Percentiles rank a stretch among this genome's conserved stretches.
Evolutionary conservation across 179 eudicot species (phyloP).

Genomic region (Amaranthus tricolor): DNA sequence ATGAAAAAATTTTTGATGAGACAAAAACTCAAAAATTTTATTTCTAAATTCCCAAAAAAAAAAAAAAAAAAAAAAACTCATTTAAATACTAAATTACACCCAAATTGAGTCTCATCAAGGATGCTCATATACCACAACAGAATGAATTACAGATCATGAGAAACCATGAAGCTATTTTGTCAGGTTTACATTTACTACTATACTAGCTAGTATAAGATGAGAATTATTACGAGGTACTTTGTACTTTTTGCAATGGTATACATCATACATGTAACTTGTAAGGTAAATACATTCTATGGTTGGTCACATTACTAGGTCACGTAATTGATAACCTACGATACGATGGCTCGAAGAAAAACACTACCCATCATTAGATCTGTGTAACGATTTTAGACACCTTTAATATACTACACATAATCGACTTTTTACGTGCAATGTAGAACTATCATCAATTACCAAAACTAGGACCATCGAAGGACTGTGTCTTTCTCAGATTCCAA

Average conservation of each 20-base stretch:
- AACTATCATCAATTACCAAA: conserved; percentile 1
- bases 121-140: not conserved
- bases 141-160: not conserved
- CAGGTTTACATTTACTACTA: no score
- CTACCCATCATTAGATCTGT: not conserved
- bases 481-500: conserved; percentile 95
- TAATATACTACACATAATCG: not conserved
- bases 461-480: conserved; percentile 69
- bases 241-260: conserved; percentile 21
- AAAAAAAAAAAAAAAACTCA: no score
- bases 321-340: conserved; percentile 13
- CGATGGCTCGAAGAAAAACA: conserved; percentile 2
- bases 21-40: no score
- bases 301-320: conserved; percentile 4
- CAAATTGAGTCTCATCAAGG: no score
- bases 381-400: not conserved
- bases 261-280: conserved; percentile 14
- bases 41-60: no score
- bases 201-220: not conserved
- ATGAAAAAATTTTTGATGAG: no score
- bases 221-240: not conserved
- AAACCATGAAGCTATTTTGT: no score
- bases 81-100: no score
- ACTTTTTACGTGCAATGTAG: not conserved
- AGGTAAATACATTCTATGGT: conserved; percentile 2